Base-by-base conservation (phyloP, 192 early-diverging fungal genomes). In the Phlyctochytrium bullatum region DNA sequence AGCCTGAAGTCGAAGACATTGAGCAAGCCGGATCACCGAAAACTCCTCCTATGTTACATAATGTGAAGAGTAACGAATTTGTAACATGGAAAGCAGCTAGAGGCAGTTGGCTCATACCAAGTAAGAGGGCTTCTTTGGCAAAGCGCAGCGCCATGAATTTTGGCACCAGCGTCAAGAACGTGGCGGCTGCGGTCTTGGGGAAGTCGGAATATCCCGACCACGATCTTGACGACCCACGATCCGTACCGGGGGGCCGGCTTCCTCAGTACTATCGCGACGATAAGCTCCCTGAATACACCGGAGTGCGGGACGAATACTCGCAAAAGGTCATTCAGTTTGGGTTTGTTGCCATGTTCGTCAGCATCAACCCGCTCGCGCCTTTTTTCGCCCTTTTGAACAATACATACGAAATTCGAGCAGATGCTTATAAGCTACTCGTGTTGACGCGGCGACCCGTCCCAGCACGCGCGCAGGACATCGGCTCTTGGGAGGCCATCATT, bases 361-460 rank as follows among this genome's bases (percentile, higher is more conserved):
- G 73, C 34, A 81, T 85, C 2, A 89, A 88, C 67, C 90, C 90
- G 14, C 71, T 92, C 20, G 89, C 87, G 1, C 84, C 90, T 2
- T 64, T 88, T 28, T 83, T 91, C 73, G 86, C 88, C n/a, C 72
- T 82, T 57, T 3, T 89, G 4, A 85, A 87, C 72, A 89, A 89
- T 53, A 28, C 75, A 23, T 60, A 85, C 29, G 88, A 88, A 65
- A 75, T 89, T 25, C 77, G 86, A 4, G 68, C 68, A n/a, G 68
- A 69, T 33, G 68, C 68, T 2, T 69, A 52, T 34, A 69, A 69
- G 28, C 32, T 69, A 6, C 60, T 69, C 16, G 12, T 36, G 29
- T 52, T 69, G 14, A 36, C 36, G 28, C 68, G 62, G 53, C 30
- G 68, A 29, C 68, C 68, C 29, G 50, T 62, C 23, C 68, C 68